Evolutionary conservation across 371 early-diverging fungal genomes (phyloP).

Genomic region (Actinomucor elegans): DNA sequence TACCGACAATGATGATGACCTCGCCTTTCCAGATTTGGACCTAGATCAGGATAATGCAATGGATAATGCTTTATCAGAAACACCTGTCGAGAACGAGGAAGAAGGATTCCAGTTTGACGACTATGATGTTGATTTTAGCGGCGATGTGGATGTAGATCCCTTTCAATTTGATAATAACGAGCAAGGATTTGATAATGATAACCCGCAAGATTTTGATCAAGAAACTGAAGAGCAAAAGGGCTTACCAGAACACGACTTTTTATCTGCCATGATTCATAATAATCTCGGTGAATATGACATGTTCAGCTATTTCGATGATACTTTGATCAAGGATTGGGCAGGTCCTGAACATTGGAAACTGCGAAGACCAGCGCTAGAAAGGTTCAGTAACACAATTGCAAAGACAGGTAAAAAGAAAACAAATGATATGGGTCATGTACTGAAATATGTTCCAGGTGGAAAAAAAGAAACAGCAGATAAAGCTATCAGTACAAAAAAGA

Average conservation of each 20-base stretch:
- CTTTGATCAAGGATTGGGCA: constrained; percentile 86
- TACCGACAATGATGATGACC: constrained; percentile 29
- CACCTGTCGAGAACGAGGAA: neutral
- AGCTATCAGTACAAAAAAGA: neutral
- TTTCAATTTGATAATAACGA: constrained; percentile 11
- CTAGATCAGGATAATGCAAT: constrained; percentile 18
- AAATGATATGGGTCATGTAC: neutral
- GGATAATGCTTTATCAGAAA: neutral
- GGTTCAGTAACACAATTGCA: neutral
- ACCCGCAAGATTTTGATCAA: constrained; percentile 23
- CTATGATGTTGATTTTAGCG: constrained; percentile 11
- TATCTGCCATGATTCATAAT: constrained; percentile 40
- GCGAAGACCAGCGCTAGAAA: constrained; percentile 35
- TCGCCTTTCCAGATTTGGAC: constrained; percentile 18
- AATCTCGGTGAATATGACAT: constrained; percentile 65
- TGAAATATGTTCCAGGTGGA: too few species aligned
- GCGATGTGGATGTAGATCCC: constrained; percentile 15
- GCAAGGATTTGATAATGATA: constrained; percentile 5
- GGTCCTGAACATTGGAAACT: constrained; percentile 95
- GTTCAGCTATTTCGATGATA: constrained; percentile 89
- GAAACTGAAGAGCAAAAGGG: constrained; percentile 9
- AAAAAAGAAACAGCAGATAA: neutral
- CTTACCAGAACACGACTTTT: constrained; percentile 31
- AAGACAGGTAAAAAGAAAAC: too few species aligned
- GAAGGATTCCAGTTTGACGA: constrained; percentile 14